These are phyloP conservation scores for Darksidea phi DNA, from an alignment of 495 filamentous ascomycete genomes.

Conservation along the genomic window DNA sequence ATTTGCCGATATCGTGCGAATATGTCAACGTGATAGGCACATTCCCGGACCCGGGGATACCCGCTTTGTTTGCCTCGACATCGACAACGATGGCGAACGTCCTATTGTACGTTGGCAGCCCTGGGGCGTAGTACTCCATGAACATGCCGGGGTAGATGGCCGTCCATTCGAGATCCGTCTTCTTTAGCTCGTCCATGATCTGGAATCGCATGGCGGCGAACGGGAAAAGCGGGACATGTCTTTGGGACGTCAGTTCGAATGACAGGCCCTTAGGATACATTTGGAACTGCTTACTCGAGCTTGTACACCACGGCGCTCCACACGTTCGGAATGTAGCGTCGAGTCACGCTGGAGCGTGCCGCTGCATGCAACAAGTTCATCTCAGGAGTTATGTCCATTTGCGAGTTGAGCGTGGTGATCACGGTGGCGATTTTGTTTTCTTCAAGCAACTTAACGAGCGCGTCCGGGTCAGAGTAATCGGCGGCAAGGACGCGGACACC, in stretches of 20 bases:
- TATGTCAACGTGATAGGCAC: conserved; percentile 9
- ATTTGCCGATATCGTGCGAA: conserved; percentile 14
- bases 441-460: conserved; percentile 12
- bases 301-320: conserved; percentile 7
- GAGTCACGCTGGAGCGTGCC: conserved; percentile 2
- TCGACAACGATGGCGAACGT: conserved; percentile 3
- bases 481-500: conserved; percentile 8
- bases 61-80: conserved; percentile 2
- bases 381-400: conserved; percentile 1
- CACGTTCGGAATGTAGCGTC: conserved; percentile 16
- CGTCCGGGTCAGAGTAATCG: conserved; percentile 5
- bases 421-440: conserved; percentile 9
- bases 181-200: neutral
- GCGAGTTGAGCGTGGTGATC: conserved; percentile 3
- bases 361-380: conserved; percentile 11
- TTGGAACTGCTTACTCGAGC: conserved; percentile 1
- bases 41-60: conserved; percentile 14
- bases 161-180: conserved; percentile 9
- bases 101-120: neutral
- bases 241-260: too few species aligned
- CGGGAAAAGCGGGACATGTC: neutral
- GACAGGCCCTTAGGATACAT: neutral
- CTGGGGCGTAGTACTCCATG: conserved; percentile 17
- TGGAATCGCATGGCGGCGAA: neutral
- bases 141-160: conserved; percentile 15